Evolutionary conservation across 331 rosid species (phyloP).

Genomic region (Phaseolus coccineus): DNA sequence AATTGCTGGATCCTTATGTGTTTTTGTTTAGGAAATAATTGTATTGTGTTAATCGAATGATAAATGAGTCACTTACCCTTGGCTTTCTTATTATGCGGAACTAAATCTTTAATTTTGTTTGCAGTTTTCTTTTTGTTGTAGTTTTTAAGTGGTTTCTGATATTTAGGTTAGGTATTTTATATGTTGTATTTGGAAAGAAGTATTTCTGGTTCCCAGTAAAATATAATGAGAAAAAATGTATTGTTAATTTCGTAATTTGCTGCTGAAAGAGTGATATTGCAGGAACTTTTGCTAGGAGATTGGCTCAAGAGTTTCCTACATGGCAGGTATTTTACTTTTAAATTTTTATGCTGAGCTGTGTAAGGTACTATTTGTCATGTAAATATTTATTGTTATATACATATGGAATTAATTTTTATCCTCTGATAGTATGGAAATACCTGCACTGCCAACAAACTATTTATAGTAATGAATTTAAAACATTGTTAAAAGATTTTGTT

Average conservation of each 20-base stretch:
- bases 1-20: not conserved
- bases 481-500: not conserved
- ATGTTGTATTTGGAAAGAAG: not conserved
- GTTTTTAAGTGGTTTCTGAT: conserved; percentile 8
- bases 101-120: conserved; percentile 11
- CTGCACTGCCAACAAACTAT: conserved; percentile 18
- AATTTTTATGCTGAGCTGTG: conserved; percentile 26
- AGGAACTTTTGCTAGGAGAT: conserved; percentile 90
- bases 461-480: conserved; percentile 9
- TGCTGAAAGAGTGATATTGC: conserved; percentile 47
- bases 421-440: not conserved
- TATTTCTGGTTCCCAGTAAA: conserved; percentile 7
- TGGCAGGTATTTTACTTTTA: conserved; percentile 81
- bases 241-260: conserved; percentile 26
- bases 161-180: not conserved
- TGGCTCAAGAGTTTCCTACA: conserved; percentile 87
- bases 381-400: conserved; percentile 18
- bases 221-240: conserved; percentile 28
- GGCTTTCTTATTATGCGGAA: not conserved
- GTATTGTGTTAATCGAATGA: conserved; percentile 1
- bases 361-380: not conserved
- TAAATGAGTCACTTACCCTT: conserved; percentile 12
- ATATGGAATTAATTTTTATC: conserved; percentile 35
- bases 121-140: conserved; percentile 2
- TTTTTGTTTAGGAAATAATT: conserved; percentile 3